A percentile compares a stretch with the other conserved stretches of the same genome.
Evolutionary conservation across 768 basidiomycete genomes (phyloP).

Genomic region (Fomitopsis serialis): DNA sequence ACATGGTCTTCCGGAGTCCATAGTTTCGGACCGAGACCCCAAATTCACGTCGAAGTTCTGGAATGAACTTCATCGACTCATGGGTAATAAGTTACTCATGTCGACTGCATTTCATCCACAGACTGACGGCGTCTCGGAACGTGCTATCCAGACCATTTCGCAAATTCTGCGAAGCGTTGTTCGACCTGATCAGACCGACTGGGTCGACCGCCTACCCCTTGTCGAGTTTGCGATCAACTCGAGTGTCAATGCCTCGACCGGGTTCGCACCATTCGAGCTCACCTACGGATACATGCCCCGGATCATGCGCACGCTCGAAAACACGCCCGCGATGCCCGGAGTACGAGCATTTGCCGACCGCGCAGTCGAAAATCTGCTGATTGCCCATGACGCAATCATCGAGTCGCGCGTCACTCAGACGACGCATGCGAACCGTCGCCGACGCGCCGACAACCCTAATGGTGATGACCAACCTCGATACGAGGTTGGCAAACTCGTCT

Average conservation of each 20-base stretch:
- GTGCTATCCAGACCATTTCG: slow-evolving; percentile 7
- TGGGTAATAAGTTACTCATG: slow-evolving; percentile 19
- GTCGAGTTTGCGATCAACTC: slow-evolving; percentile 36
- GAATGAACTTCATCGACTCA: slow-evolving; percentile 14
- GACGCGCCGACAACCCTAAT: slow-evolving; percentile 14
- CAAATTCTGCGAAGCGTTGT: slow-evolving; percentile 11
- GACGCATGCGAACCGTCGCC: slow-evolving; percentile 22
- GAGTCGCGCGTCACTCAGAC: slow-evolving; percentile 25
- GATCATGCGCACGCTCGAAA: neutral
- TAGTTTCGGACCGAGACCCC: slow-evolving; percentile 18
- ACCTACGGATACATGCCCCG: slow-evolving; percentile 16
- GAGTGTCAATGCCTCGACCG: slow-evolving; percentile 24
- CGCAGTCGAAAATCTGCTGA: slow-evolving; percentile 18
- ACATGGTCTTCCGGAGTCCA: slow-evolving; percentile 23
- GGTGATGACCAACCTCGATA: no score
- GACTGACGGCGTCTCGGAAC: slow-evolving; percentile 23
- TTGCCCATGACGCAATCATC: slow-evolving; percentile 35
- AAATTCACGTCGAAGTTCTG: slow-evolving; percentile 35
- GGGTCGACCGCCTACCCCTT: slow-evolving; percentile 25
- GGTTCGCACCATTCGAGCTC: slow-evolving; percentile 30
- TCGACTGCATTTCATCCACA: slow-evolving; percentile 29
- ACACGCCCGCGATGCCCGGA: slow-evolving; percentile 9
- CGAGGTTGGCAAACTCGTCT: slow-evolving; percentile 23
- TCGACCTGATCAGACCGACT: slow-evolving; percentile 19
- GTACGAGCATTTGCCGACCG: slow-evolving; percentile 21